These are phyloP conservation scores for Penicillium janthinellum DNA, from an alignment of 2,329 filamentous ascomycete genomes.

Conservation along the genomic window DNA sequence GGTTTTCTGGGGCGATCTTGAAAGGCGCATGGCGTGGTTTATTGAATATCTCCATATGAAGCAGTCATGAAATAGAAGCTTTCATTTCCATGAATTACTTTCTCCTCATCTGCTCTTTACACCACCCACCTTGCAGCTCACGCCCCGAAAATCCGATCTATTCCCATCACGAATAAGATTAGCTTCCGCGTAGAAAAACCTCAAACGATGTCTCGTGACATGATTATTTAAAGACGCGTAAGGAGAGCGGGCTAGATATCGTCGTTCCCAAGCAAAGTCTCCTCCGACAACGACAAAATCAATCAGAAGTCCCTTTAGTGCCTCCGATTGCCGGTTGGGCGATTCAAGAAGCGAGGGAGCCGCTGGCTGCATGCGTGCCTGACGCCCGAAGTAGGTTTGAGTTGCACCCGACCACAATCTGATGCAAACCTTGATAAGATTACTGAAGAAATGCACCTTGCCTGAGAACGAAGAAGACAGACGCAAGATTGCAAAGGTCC, in stretches of 20 bases:
- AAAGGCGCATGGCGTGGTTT: not conserved
- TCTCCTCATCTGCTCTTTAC: not conserved
- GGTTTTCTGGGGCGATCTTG: not conserved
- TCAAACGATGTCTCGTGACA: no score
- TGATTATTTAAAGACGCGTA: no score
- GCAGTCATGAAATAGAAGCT: constrained; percentile 3
- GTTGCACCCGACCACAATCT: not conserved
- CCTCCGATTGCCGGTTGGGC: not conserved
- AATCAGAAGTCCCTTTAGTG: not conserved
- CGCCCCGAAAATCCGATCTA: no score
- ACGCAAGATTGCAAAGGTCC: not conserved
- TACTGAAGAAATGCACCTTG: not conserved
- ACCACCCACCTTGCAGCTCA: not conserved
- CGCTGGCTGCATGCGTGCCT: constrained; percentile 6
- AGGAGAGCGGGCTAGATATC: no score
- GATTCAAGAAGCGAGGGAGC: not conserved
- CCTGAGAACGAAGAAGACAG: not conserved
- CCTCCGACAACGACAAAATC: no score
- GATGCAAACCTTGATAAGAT: not conserved
- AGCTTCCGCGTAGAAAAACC: no score
- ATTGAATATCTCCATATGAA: not conserved
- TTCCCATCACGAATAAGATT: no score
- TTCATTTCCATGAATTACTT: not conserved
- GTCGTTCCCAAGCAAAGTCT: no score
- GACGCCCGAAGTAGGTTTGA: not conserved